A percentile compares a stretch with the other conserved stretches of the same genome.
These are phyloP conservation scores for Penicillium sp. DNA, from an alignment of 2,329 filamentous ascomycete species.

Conservation along the genomic window DNA sequence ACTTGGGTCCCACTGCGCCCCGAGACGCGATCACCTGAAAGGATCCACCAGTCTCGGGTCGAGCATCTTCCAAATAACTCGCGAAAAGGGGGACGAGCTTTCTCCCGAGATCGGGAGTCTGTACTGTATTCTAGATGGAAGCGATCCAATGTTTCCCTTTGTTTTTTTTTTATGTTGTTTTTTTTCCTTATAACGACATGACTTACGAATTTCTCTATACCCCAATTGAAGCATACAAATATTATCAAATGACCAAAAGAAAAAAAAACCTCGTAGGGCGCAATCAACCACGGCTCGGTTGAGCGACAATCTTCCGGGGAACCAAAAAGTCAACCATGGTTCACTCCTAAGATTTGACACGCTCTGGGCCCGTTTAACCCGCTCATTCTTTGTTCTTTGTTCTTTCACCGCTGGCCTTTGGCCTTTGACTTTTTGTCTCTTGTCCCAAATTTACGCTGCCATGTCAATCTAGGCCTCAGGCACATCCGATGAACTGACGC, in stretches of 20 bases:
- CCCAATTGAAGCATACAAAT: background rate
- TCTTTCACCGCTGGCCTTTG: background rate
- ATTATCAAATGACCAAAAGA: background rate
- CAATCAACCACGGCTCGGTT: background rate
- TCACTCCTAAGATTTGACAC: background rate
- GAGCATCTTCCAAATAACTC: background rate
- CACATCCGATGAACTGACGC: background rate
- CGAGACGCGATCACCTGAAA: background rate
- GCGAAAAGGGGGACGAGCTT: background rate
- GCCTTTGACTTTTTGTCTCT: too few relatives aligned
- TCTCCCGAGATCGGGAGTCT: background rate
- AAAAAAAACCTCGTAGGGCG: background rate
- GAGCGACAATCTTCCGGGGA: background rate
- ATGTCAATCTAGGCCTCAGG: background rate
- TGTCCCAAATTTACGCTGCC: background rate
- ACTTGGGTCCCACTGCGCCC: background rate
- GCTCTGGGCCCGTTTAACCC: background rate
- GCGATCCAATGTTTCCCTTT: background rate
- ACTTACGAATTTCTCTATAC: conserved; percentile 3
- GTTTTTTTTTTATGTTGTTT: background rate
- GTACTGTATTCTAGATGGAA: background rate
- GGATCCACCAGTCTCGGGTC: background rate
- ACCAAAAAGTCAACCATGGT: background rate
- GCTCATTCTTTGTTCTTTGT: background rate
- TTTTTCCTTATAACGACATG: conserved; percentile 1